Base-by-base conservation (phyloP, 2,329 filamentous ascomycete genomes). In the Sporothrix dimorphospora region DNA sequence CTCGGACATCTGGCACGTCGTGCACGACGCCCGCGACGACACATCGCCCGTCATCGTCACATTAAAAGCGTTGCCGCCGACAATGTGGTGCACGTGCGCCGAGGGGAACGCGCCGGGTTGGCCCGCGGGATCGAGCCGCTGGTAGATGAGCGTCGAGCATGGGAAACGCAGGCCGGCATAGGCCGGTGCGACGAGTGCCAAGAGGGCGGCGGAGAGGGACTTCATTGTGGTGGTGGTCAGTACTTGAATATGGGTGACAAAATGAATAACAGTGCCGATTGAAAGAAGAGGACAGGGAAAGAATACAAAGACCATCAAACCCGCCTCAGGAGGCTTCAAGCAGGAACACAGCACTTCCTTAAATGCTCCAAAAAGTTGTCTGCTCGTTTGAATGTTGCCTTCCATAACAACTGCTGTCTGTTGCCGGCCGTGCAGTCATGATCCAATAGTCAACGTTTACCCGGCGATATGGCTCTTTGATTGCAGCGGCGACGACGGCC, bases 1-100 rank as follows among this genome's bases (percentile, higher is more conserved):
- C 70, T 78, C 77, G 0, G 77, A 42, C 77, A 78, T 78, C 71
- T 78, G 76, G 74, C 77, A 78, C 2, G 77, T 78, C 1, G 77
- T 78, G 73, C 77, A 78, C 42, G 76, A 72, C 4, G 75, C 76
- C 59, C 76, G 59, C 71, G 68, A 71, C 24, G 71, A 73, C 14
- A 77, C 76, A 38, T 77, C 76, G 27, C 76, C 76, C 9, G 72
- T 72, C 75, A 76, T 77, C 9, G 75, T 77, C n/a, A 73, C 74
- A 65, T 77, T 77, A 72, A 77, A 77, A 53, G 76, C 76, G 45
- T 77, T 76, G 19, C 76, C 76, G 27, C 76, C 76, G 16, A 77
- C 76, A 49, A 77, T 77, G 66, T 75, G 74, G 57, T 77, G 76
- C 2, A 77, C 73, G 59, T 77, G 76, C 7, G 75, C 72, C 2